Evolutionary conservation across 2,329 filamentous ascomycete genomes (phyloP).

Genomic region (Diaporthe amygdali): DNA sequence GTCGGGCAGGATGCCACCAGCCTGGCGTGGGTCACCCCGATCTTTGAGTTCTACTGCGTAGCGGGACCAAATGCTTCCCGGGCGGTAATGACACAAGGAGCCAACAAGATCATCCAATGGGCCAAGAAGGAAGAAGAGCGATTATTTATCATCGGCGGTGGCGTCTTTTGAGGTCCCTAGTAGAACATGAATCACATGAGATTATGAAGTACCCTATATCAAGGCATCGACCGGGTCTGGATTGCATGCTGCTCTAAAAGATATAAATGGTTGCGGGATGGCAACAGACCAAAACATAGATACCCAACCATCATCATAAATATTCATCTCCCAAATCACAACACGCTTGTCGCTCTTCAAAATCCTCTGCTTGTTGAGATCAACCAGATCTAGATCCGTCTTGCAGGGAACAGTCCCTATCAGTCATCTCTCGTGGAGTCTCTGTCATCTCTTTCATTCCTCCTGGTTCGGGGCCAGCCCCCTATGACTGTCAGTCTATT

Average conservation of each 20-base stretch:
- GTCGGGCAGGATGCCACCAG: conserved; percentile 77
- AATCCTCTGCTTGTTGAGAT: not conserved
- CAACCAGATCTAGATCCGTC: too few relatives aligned
- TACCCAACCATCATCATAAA: not conserved
- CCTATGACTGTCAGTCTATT: too few relatives aligned
- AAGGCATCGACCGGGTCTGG: too few relatives aligned
- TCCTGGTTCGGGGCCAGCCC: too few relatives aligned
- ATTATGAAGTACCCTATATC: too few relatives aligned
- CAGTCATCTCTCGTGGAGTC: not conserved
- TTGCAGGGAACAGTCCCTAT: not conserved
- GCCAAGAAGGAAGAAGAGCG: conserved; percentile 90
- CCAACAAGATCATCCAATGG: conserved; percentile 91
- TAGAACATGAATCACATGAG: not conserved
- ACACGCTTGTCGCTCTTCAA: not conserved
- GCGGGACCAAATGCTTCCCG: conserved; percentile 74
- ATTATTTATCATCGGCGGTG: conserved; percentile 96
- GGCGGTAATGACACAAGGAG: conserved; percentile 77
- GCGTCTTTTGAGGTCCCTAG: conserved; percentile 66
- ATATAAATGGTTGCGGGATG: not conserved
- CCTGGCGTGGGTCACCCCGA: conserved; percentile 87
- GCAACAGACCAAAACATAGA: not conserved
- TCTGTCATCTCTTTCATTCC: not conserved
- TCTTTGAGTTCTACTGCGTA: conserved; percentile 96
- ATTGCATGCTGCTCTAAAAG: not conserved
- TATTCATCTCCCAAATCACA: not conserved